Evolutionary conservation across 345 rosid genomes (phyloP), one percentile per base, ranked within the genome.

Genomic region (Atalantia buxifolia): DNA sequence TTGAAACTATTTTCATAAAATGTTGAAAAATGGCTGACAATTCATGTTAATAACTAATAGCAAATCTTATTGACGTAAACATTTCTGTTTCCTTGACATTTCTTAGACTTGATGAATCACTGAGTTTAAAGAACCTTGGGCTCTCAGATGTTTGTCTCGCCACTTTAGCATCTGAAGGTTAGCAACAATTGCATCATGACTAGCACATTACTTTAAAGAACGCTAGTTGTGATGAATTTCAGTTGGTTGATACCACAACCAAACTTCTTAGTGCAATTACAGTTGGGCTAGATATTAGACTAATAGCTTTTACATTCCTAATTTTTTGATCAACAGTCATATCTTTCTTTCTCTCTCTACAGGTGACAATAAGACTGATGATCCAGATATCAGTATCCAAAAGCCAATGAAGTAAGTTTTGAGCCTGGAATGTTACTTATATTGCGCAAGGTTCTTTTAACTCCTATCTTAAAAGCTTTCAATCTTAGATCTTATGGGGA

Each of bases 61-160:
- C 19, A 3, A 22, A 57, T n/a, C 5, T 36, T 14, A 8, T 38
- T 57, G 21, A 31, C 42, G 50, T 30, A 25, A 28, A 4, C 9
- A 19, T 33, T 50, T 53, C 50, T 80, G 42, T 66, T 68, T 78
- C 72, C 90, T 86, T 83, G 59, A 85, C 72, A 69, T 77, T 70
- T 21, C 59, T 7, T 48, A 95, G 97, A 69, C 84, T 90, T 76
- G 92, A 91, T 77, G 97, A 91, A 59, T 88, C 92, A 22, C 45
- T 90, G 81, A 89, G 89, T 82, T 79, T 95, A 77, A 90, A 88
- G 88, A 90, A 82, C 56, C 89, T 90, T 50, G 98, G 98, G 69
- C 90, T 93, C 55, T 95, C 97, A 4, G 94, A 91, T 66, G 86
- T 88, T 72, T 91, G 97, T 85, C 97, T 95, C 74, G 97, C 97